Base-by-base conservation (phyloP, 441 rosid genomes). In the Pelargonium australe region DNA sequence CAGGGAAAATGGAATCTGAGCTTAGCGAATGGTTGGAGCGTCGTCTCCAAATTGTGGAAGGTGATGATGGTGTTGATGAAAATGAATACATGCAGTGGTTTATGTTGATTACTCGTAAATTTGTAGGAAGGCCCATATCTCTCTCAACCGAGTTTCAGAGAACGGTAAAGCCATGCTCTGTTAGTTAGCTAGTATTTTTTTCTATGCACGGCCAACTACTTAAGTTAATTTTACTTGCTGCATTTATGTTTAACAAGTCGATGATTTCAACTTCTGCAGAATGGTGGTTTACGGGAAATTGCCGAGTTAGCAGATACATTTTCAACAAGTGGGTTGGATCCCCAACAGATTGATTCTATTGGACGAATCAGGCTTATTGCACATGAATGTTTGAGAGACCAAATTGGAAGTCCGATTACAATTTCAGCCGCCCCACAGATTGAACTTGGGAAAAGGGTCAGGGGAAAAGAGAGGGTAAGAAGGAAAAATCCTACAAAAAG, bases 91-190 rank as follows among this genome's bases (percentile, higher is more conserved):
- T 84, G 91, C 85, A 80, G 43, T 95, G 97, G 97, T 95, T 85
- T 78, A 71, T 67, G 5, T 86, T 73, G 78, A 86, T 92, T 40
- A 95, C 99, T 58, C 97, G 97, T 41, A 89, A 80, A 85, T 79
- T 90, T 74, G 91, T 95, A 0, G 97, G 96, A 69, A 89, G 99
- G 76, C 97, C 99, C 68, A 85, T 90, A 69, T 95, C 99, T 76
- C 88, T 95, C 58, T 90, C 99, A 64, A 84, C 97, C 34, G 99
- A 95, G 84, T 95, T 91, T 80, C 99, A 91, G 76, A 89, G 99
- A 85, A 95, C 60, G 8, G 60, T 53, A 53, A 53, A 19, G 9
- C 17, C 58, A 51, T 13, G 58, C 58, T 51, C 58, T 16, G n/a
- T 51, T 51, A 49, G 57, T 47, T 47, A 49, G 7, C 40, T 4